phyloP scores from a whole-genome alignment of 2,329 filamentous ascomycete genomes.

The Fusarium zealandicum region DNA sequence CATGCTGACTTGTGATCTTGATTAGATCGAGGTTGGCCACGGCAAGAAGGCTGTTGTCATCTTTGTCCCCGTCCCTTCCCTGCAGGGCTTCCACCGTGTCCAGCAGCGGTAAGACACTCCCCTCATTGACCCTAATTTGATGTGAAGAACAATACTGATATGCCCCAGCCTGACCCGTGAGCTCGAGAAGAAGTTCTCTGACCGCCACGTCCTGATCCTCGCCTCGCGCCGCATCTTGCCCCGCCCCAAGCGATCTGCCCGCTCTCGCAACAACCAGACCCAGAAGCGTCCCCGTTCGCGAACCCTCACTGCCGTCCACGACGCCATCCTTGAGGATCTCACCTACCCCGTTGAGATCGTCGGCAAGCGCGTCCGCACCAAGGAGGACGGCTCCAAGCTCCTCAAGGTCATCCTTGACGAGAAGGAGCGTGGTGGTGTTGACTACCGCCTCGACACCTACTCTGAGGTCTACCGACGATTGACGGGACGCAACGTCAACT shows the following conservation, averaged over 20 bases:
- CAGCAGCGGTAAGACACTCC: conserved; percentile 88
- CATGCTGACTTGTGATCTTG: conserved; percentile 75
- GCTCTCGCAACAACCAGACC: conserved; percentile 93
- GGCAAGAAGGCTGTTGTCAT: conserved; percentile 99
- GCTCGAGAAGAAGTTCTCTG: conserved; percentile 99
- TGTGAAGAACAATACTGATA: conserved; percentile 25
- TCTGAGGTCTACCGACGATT: conserved; percentile 98
- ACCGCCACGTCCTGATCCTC: conserved; percentile 99
- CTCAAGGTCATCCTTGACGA: conserved; percentile 99
- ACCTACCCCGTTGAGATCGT: conserved; percentile 99
- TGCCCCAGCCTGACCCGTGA: conserved; percentile 90
- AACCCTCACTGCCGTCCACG: conserved; percentile 98
- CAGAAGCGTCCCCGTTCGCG: conserved; percentile 99
- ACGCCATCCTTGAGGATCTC: conserved; percentile 96
- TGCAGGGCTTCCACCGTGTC: conserved; percentile 98
- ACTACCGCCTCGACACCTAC: conserved; percentile 99
- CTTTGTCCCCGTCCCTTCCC: conserved; percentile 99
- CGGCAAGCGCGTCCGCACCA: conserved; percentile 97
- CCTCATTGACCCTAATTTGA: background rate
- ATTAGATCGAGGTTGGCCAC: conserved; percentile 99
- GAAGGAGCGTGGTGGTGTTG: conserved; percentile 99
- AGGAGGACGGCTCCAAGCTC: conserved; percentile 98
- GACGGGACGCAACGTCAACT: conserved; percentile 94
- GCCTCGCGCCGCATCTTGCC: conserved; percentile 98
- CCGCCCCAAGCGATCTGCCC: conserved; percentile 97